A percentile compares a stretch with the other conserved stretches of the same genome.
Conservation (phyloP, 2,329 filamentous ascomycete species). For the Aspergillus texensis region DNA sequence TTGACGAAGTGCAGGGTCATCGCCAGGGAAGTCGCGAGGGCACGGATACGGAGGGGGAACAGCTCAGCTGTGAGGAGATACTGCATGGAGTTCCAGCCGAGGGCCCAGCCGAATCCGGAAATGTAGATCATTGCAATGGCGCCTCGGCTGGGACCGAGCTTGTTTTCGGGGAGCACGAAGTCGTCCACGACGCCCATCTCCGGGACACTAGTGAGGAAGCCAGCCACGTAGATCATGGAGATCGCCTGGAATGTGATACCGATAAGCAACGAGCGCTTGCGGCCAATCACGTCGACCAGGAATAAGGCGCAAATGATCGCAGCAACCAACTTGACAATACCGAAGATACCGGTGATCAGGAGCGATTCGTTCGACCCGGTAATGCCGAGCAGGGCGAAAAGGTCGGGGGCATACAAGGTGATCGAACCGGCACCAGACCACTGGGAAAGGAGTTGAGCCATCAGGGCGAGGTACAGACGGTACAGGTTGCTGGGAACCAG, state of each 20-base stretch:
- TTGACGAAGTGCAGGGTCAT: conserved; percentile 81
- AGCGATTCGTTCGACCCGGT: conserved; percentile 69
- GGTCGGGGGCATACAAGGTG: conserved; percentile 74
- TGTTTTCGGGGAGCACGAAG: conserved; percentile 50
- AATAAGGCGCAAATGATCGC: conserved; percentile 73
- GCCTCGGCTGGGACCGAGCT: conserved; percentile 60
- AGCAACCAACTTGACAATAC: conserved; percentile 70
- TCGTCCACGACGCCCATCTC: conserved; percentile 51
- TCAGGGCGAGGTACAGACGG: conserved; percentile 67
- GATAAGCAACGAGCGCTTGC: conserved; percentile 66
- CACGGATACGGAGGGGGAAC: conserved; percentile 73
- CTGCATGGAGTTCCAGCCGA: conserved; percentile 76
- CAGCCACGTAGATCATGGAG: conserved; percentile 64
- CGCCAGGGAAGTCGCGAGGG: conserved; percentile 68
- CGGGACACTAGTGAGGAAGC: conserved; percentile 66
- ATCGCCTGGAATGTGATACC: conserved; percentile 64
- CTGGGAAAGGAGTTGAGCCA: conserved; percentile 72
- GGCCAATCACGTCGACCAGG: conserved; percentile 76
- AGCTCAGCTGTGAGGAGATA: conserved; percentile 78
- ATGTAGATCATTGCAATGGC: conserved; percentile 76
- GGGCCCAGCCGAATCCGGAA: conserved; percentile 69
- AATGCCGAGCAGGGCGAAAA: conserved; percentile 73
- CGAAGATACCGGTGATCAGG: conserved; percentile 74
- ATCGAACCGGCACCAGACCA: conserved; percentile 76
- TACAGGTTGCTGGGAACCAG: conserved; percentile 70